Conservation (phyloP, 2,329 filamentous ascomycete species). For the Pseudogymnoascus sp. region DNA sequence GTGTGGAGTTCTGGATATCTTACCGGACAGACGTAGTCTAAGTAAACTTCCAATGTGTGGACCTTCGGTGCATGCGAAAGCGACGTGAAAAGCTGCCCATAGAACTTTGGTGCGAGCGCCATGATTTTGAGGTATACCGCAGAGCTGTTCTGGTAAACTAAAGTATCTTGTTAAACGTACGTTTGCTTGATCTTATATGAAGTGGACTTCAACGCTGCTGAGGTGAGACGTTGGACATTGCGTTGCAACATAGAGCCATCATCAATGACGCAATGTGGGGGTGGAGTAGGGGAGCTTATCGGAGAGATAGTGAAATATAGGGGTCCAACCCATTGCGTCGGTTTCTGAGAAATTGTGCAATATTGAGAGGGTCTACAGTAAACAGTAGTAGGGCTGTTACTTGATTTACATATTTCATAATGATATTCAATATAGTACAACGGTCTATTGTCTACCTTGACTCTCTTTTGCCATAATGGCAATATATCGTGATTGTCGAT, state of each 20-base stretch:
- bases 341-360: not conserved
- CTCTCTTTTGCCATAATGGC: too few relatives aligned
- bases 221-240: not conserved
- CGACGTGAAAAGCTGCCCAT: conserved; percentile 55
- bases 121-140: conserved; percentile 37
- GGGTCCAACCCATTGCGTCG: not conserved
- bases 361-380: not conserved
- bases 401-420: not conserved
- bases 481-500: not conserved
- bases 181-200: not conserved
- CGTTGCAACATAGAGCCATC: not conserved
- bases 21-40: conserved; percentile 84
- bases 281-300: not conserved
- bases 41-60: conserved; percentile 59
- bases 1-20: conserved; percentile 10
- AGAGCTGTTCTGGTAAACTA: not conserved
- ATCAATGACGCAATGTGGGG: not conserved
- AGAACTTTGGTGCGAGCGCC: conserved; percentile 72
- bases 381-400: not conserved
- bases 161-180: not conserved
- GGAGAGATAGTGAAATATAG: not conserved
- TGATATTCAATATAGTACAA: conserved; percentile 4
- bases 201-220: not conserved
- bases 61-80: conserved; percentile 37
- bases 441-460: conserved; percentile 1